Evolutionary conservation across 768 basidiomycete species (phyloP).

Genomic region (Agaricus sinodeliciosus): DNA sequence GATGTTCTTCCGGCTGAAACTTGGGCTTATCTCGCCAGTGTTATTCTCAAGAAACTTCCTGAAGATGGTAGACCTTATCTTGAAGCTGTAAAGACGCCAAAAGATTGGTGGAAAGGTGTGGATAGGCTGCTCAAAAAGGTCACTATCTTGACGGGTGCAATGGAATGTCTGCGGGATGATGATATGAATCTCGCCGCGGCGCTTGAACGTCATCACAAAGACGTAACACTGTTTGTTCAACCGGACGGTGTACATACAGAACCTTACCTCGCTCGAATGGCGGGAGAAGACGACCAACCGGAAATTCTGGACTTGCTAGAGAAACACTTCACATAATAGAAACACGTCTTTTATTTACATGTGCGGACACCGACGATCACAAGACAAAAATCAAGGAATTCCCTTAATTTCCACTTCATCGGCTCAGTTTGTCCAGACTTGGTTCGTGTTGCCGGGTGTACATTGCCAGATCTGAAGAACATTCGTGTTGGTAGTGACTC

Average conservation of each 20-base stretch:
- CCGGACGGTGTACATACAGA: slow-evolving; percentile 27
- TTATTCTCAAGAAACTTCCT: slow-evolving; percentile 20
- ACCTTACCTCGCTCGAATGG: slow-evolving; percentile 22
- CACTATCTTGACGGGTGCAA: slow-evolving; percentile 26
- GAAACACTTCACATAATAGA: not conserved
- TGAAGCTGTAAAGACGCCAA: slow-evolving; percentile 24
- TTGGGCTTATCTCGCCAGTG: slow-evolving; percentile 11
- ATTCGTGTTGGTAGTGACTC: slow-evolving; percentile 20
- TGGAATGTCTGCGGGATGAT: slow-evolving; percentile 26
- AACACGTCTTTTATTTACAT: not conserved
- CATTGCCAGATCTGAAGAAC: slow-evolving; percentile 24
- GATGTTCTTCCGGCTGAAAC: not conserved
- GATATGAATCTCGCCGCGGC: slow-evolving; percentile 17
- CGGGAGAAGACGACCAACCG: slow-evolving; percentile 14
- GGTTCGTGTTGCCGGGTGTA: slow-evolving; percentile 19
- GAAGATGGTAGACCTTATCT: slow-evolving; percentile 20
- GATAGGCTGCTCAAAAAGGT: slow-evolving; percentile 22
- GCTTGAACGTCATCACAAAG: slow-evolving; percentile 16
- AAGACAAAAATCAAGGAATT: too few species aligned
- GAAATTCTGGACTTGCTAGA: slow-evolving; percentile 14
- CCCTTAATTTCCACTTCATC: too few species aligned
- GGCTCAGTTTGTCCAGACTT: slow-evolving; percentile 21
- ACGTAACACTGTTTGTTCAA: slow-evolving; percentile 21
- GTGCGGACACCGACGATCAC: too few species aligned
- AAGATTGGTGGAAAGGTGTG: slow-evolving; percentile 24